Evolutionary conservation across 2,329 filamentous ascomycete genomes (phyloP).

Genomic region (Xylaria sp.): DNA sequence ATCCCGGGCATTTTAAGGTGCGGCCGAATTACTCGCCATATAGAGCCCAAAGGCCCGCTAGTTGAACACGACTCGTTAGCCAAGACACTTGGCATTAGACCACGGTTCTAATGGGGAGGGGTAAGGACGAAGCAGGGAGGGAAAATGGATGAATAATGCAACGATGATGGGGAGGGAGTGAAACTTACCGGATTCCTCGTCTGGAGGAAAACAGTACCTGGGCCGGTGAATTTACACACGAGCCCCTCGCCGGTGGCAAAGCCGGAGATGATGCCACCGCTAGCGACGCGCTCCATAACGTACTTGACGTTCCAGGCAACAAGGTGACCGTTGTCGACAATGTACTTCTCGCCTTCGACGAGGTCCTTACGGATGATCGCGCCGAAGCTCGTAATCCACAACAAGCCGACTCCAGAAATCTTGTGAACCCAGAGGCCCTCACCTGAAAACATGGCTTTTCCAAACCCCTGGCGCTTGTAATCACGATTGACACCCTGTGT

Average conservation of each 20-base stretch:
- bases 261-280: slow-evolving; percentile 91
- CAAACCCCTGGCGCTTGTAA: slow-evolving; percentile 84
- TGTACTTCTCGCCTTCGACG: slow-evolving; percentile 81
- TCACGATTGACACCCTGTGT: slow-evolving; percentile 91
- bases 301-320: slow-evolving; percentile 99
- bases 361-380: slow-evolving; percentile 94
- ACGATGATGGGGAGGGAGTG: not conserved
- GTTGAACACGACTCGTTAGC: slow-evolving; percentile 29
- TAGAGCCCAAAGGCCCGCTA: slow-evolving; percentile 64
- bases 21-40: slow-evolving; percentile 59
- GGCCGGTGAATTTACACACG: slow-evolving; percentile 93
- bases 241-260: slow-evolving; percentile 85
- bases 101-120: not conserved
- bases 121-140: not conserved
- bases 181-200: slow-evolving; percentile 82
- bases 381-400: slow-evolving; percentile 94
- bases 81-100: slow-evolving; percentile 7
- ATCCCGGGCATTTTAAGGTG: slow-evolving; percentile 40
- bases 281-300: slow-evolving; percentile 86
- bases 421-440: slow-evolving; percentile 93
- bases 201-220: slow-evolving; percentile 91
- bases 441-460: slow-evolving; percentile 92
- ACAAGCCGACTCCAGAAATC: slow-evolving; percentile 79
- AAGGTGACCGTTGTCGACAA: slow-evolving; percentile 91
- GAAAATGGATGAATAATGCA: not conserved